These are phyloP conservation scores for Rhynchosporium agropyri DNA, from an alignment of 2,329 filamentous ascomycete genomes.

Conservation along the genomic window DNA sequence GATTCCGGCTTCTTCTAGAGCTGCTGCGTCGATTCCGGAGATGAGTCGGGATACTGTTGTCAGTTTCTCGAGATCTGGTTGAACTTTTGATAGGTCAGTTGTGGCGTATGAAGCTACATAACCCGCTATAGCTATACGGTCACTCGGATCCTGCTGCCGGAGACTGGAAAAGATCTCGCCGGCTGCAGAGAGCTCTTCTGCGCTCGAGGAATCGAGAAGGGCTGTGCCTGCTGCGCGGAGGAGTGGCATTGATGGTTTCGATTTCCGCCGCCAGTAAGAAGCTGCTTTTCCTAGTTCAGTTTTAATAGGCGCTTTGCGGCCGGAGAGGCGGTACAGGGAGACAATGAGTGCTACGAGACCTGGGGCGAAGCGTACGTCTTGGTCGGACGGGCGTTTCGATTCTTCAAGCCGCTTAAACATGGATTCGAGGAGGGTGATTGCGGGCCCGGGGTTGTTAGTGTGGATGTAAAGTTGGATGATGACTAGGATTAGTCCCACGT, in stretches of 20 bases:
- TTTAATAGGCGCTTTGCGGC: slow-evolving; percentile 72
- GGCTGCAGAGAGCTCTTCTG: slow-evolving; percentile 69
- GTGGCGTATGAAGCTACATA: slow-evolving; percentile 81
- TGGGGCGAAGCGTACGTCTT: slow-evolving; percentile 78
- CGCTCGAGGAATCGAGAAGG: slow-evolving; percentile 73
- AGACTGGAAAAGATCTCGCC: slow-evolving; percentile 79
- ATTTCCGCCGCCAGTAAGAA: slow-evolving; percentile 73
- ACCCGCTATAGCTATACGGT: slow-evolving; percentile 74
- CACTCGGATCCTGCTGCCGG: slow-evolving; percentile 64
- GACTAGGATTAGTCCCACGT: slow-evolving; percentile 79
- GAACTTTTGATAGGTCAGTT: slow-evolving; percentile 57
- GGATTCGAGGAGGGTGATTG: slow-evolving; percentile 72
- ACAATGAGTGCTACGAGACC: slow-evolving; percentile 81
- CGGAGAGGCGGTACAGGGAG: slow-evolving; percentile 75
- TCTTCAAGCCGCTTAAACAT: slow-evolving; percentile 74
- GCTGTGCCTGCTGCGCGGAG: slow-evolving; percentile 81
- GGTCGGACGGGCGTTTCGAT: slow-evolving; percentile 56
- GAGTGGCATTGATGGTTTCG: slow-evolving; percentile 63
- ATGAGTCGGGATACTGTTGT: slow-evolving; percentile 65
- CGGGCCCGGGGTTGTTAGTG: slow-evolving; percentile 70
- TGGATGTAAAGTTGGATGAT: slow-evolving; percentile 80
- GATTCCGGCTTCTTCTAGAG: slow-evolving; percentile 69
- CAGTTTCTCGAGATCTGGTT: slow-evolving; percentile 58
- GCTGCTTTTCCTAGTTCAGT: slow-evolving; percentile 78
- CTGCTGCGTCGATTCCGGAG: slow-evolving; percentile 59